Conservation (phyloP, 306 rosid species). For the Quillaja saponaria region DNA sequence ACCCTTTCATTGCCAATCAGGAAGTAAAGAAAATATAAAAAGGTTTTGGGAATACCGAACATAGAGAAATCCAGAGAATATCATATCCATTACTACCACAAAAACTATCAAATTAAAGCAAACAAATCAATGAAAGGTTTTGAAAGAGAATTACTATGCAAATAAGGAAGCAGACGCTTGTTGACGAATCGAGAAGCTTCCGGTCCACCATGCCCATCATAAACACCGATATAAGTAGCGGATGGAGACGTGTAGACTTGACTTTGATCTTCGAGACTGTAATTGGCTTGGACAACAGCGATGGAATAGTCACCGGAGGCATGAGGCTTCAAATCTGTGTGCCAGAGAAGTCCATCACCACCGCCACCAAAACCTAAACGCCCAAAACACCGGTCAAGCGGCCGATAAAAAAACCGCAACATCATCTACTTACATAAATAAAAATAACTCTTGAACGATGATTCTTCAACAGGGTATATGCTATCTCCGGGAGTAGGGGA, state of each 20-base stretch:
- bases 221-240: conserved; percentile 84
- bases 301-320: conserved; percentile 96
- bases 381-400: conserved; percentile 62
- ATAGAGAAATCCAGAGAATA: not conserved
- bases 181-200: conserved; percentile 93
- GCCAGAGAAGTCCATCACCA: conserved; percentile 77
- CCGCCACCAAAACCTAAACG: conserved; percentile 30
- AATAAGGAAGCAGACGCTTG: conserved; percentile 63
- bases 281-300: conserved; percentile 93
- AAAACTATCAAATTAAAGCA: not conserved
- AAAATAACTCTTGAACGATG: too few species aligned
- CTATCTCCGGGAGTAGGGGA: too few species aligned
- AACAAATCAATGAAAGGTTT: not conserved
- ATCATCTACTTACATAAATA: conserved; percentile 38
- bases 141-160: conserved; percentile 51
- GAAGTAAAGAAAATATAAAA: not conserved
- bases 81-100: too few species aligned
- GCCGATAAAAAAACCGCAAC: conserved; percentile 49
- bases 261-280: conserved; percentile 86
- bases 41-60: not conserved
- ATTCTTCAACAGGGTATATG: too few species aligned
- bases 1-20: not conserved
- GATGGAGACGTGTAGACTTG: conserved; percentile 85
- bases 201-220: conserved; percentile 96
- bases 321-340: conserved; percentile 75